Conservation (phyloP, 2,329 filamentous ascomycete species). For the Verticillium albo-atrum region DNA sequence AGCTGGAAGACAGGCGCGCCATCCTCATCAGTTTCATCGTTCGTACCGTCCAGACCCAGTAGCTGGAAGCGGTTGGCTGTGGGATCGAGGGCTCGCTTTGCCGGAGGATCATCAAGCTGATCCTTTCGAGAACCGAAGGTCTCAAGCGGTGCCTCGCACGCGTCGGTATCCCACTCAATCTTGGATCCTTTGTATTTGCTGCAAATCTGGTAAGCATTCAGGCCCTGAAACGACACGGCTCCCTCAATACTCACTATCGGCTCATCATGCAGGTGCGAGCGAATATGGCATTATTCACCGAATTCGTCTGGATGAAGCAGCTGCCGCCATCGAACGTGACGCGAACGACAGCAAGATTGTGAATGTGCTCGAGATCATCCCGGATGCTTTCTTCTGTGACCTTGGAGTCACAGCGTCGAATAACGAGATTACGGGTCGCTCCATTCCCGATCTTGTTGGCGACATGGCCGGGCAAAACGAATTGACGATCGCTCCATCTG, state of each 20-base stretch:
- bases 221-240: not conserved
- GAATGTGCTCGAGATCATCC: conserved; percentile 75
- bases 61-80: conserved; percentile 59
- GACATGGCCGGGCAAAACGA: conserved; percentile 58
- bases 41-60: conserved; percentile 44
- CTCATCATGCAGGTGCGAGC: conserved; percentile 76
- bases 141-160: conserved; percentile 60
- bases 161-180: conserved; percentile 69
- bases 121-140: conserved; percentile 14
- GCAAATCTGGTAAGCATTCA: conserved; percentile 24
- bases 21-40: conserved; percentile 28
- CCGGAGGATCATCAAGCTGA: conserved; percentile 18
- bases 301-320: conserved; percentile 71
- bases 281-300: conserved; percentile 69
- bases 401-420: conserved; percentile 52
- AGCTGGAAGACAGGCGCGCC: not conserved
- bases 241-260: conserved; percentile 39
- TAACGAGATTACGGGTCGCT: conserved; percentile 69
- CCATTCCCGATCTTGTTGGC: conserved; percentile 59
- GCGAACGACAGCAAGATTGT: conserved; percentile 68
- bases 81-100: conserved; percentile 30
- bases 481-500: conserved; percentile 68
- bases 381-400: conserved; percentile 63
- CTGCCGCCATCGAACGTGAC: conserved; percentile 54
- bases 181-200: conserved; percentile 65